phyloP scores from a whole-genome alignment of 805 yeast genomes.

The Cyberlindnera mississippiensis region DNA sequence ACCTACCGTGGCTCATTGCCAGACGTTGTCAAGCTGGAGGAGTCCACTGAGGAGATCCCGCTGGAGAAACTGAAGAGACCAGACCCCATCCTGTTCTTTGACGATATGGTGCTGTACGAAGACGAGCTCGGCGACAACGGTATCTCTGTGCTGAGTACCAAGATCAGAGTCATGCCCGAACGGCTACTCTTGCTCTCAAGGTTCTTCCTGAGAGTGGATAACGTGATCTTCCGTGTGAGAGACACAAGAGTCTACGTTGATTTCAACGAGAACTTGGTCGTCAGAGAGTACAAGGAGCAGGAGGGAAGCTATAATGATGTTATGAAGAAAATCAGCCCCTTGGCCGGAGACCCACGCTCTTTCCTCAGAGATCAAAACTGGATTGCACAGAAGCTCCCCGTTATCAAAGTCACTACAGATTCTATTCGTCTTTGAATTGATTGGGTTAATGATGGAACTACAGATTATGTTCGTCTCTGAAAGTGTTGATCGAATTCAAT shows the following conservation, averaged over 20 bases:
- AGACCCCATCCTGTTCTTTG: slow-evolving; percentile 86
- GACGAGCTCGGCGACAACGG: slow-evolving; percentile 98
- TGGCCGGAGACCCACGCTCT: slow-evolving; percentile 62
- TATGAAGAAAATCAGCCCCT: slow-evolving; percentile 39
- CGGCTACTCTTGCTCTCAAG: slow-evolving; percentile 71
- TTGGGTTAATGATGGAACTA: too few relatives aligned
- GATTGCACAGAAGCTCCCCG: slow-evolving; percentile 65
- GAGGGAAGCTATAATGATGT: slow-evolving; percentile 52
- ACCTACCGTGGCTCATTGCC: slow-evolving; percentile 60
- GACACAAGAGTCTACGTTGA: slow-evolving; percentile 87
- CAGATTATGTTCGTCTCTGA: slow-evolving; percentile 3
- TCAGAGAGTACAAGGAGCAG: slow-evolving; percentile 75
- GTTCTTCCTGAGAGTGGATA: slow-evolving; percentile 84
- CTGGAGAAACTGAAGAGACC: slow-evolving; percentile 61
- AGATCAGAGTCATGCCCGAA: slow-evolving; percentile 85
- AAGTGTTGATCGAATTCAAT: too few relatives aligned
- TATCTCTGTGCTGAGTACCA: slow-evolving; percentile 68
- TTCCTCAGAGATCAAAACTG: slow-evolving; percentile 79
- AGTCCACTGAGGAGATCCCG: slow-evolving; percentile 50
- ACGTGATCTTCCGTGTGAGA: slow-evolving; percentile 75
- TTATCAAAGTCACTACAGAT: slow-evolving; percentile 27
- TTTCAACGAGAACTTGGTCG: slow-evolving; percentile 54
- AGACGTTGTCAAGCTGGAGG: slow-evolving; percentile 18
- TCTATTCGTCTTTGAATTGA: background rate
- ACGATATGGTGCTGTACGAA: slow-evolving; percentile 84